These are phyloP conservation scores for Fusarium liriodendri DNA, from an alignment of 2,329 filamentous ascomycete genomes.

Conservation along the genomic window DNA sequence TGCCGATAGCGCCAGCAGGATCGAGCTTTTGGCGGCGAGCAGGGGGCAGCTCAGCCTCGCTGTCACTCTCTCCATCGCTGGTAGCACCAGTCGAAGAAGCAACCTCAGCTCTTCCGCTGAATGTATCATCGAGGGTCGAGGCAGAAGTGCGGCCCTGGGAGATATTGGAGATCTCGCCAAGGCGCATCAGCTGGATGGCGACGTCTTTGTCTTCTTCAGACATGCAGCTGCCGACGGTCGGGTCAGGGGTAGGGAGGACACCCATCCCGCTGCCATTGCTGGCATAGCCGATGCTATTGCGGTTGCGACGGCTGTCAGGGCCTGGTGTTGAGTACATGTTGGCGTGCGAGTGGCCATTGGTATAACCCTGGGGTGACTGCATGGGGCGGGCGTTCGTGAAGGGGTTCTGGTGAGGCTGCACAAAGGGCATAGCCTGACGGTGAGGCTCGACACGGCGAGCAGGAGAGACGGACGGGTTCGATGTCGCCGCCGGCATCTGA, in stretches of 20 bases:
- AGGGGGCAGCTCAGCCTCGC: conserved; percentile 70
- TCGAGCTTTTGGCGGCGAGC: conserved; percentile 69
- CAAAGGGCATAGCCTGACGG: conserved; percentile 79
- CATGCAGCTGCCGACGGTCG: conserved; percentile 96
- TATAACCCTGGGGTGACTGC: conserved; percentile 85
- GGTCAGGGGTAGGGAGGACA: conserved; percentile 91
- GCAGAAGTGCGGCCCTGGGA: conserved; percentile 93
- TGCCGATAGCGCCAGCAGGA: conserved; percentile 54
- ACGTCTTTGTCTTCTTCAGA: conserved; percentile 96
- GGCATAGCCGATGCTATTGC: conserved; percentile 70
- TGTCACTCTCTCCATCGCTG: conserved; percentile 79
- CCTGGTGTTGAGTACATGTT: conserved; percentile 72
- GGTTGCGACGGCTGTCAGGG: conserved; percentile 72
- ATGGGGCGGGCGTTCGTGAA: conserved; percentile 82
- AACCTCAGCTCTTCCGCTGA: conserved; percentile 88
- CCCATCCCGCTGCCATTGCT: conserved; percentile 57
- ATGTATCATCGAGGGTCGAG: conserved; percentile 91
- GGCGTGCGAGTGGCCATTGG: conserved; percentile 58
- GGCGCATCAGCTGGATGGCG: conserved; percentile 93
- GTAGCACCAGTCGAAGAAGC: conserved; percentile 88
- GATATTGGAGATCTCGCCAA: conserved; percentile 93
- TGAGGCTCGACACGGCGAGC: conserved; percentile 82
- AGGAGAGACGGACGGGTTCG: conserved; percentile 96
- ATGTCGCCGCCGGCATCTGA: conserved; percentile 92
- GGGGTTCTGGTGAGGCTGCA: conserved; percentile 80